Evolutionary conservation across 176 grass and related monocot genomes (phyloP), one percentile per base, ranked within the genome.

Genomic region (Zoysia japonica): DNA sequence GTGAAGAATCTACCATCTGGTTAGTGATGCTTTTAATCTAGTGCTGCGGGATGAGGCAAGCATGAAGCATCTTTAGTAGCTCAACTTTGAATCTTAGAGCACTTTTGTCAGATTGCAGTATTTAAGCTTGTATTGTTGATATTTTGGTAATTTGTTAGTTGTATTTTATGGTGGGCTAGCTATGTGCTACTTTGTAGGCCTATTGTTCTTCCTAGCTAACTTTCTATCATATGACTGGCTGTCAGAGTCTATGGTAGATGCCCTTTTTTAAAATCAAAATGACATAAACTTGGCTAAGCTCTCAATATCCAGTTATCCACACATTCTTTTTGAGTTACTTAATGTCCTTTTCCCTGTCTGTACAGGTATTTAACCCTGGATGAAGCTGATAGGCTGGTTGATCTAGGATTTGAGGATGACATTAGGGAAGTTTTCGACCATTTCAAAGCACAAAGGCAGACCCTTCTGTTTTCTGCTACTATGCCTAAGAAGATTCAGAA

Each of bases 401-500:
- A 98, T 75, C 73, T 98, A 78, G 96, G 92, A 43, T 95, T 98
- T 76, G 96, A 98, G 85, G 96, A 98, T 71, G 96, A 98, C 51
- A 98, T 95, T 36, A 85, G 92, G 35, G 96, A 95, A 75, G 84
- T 98, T 76, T 89, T 98, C 6, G 92, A 98, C 78, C 92, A 98
- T 93, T 89, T 98, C 64, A 98, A 95, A 78, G 75, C 86, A 43
- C 96, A 94, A 84, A 90, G 96, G 44, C 96, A 98, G 77, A 98
- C 92, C 17, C 78, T 98, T 65, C 92, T 98, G 45, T 98, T 98
- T 69, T 94, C 92, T 72, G 96, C 96, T 36, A 98, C 96, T 37
- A 98, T 98, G 95, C 92, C 95, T 9, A 92, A 92, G 83, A 98
- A 98, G 81, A 98, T 98, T 64, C 92, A 92, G 60, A 98, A 77